Base-by-base conservation (phyloP, 495 filamentous ascomycete genomes). In the Aspergillus hancockii region DNA sequence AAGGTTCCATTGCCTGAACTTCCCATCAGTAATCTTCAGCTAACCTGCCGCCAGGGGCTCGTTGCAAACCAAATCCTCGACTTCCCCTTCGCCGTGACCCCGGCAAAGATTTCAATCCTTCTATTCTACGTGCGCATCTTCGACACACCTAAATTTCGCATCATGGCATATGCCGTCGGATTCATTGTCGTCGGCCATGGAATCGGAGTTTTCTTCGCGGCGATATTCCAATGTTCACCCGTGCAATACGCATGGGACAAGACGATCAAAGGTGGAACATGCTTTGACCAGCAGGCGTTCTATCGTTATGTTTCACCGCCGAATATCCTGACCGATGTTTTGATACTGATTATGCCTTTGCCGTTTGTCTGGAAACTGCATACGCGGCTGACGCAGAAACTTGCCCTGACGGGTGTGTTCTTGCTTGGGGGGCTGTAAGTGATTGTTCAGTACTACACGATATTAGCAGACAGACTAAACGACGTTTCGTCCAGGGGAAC, bases 91-190 rank as follows among this genome's bases (percentile, higher is more conserved):
- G 59, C 58, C 8, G 61, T 69, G 49, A 71, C 75, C 31, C 53
- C 69, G 23, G 68, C 72, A 46, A 78, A 79, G 60, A 52, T 73
- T 7, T 76, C 75, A 4, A 60, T 80, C n/a, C 64, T 80, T n/a
- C 56, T 73, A 45, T 73, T 80, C 46, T 80, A 79, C 51, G 55
- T 71, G 0, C 76, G 72, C 22, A 76, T 79, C 52, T 72, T 78
- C 59, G 52, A 59, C 32, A 63, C 60, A 28, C 62, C 58, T 36
- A 60, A 52, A 23, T 71, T 67, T 49, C 55, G 51, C 30, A 66
- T 69, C 22, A 57, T 63, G 19, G 63, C 77, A 47, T 71, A 74
- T 55, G 59, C 73, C 32, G 66, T 73, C 32, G 73, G 70, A 25
- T 63, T 59, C 2, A 22, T 71, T 12, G 62, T 72, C 16, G 45